Base-by-base conservation (phyloP, 768 basidiomycete genomes). In the Naematelia aurantialba region DNA sequence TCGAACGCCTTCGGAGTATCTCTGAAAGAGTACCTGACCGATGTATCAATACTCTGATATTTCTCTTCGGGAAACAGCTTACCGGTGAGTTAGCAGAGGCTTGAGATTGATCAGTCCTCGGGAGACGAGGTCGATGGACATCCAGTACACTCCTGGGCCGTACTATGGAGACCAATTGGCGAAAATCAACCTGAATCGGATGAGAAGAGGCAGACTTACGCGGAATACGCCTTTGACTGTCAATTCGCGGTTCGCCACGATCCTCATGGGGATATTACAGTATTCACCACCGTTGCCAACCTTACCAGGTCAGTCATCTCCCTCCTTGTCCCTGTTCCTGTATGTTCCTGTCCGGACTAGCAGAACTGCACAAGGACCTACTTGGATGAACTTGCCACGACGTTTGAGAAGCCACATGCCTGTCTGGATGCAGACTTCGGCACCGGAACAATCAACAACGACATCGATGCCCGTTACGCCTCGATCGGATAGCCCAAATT, bases 401-500 rank as follows among this genome's bases (percentile, higher is more conserved):
- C 63, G 77, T 78, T 85, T 87, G 60, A 83, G 86, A 47, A 93
- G 77, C 71, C 83, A 82, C 61, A 90, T 78, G 5, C 83, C 89
- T 22, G 88, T 91, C 75, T 90, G 89, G 62, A 94, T 88, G 47
- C 89, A 93, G 10, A 85, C 85, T 76, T 93, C 89, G 2, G 91
- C 91, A 29, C 92, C 91, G 57, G 88, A 89, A 21, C 89, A 89
- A 69, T 96, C 92, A 46, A 94, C 79, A 58, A 93, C 86, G 30
- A 93, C 79, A 78, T 94, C 90, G 61, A 94, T 84, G 2, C 83
- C 81, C 10, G 81, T 80, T n/a, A 70, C 13, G 89, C 92, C 44
- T 85, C 81, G 60, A 87, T 88, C 48, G 83, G 78, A 58, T 91
- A 83, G 8, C 81, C 52, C 82, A 45, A 94, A 82, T 44, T 81